Evolutionary conservation across 108 stramenopile species (phyloP).

Genomic region (Pseudonitzschia multiseries): DNA sequence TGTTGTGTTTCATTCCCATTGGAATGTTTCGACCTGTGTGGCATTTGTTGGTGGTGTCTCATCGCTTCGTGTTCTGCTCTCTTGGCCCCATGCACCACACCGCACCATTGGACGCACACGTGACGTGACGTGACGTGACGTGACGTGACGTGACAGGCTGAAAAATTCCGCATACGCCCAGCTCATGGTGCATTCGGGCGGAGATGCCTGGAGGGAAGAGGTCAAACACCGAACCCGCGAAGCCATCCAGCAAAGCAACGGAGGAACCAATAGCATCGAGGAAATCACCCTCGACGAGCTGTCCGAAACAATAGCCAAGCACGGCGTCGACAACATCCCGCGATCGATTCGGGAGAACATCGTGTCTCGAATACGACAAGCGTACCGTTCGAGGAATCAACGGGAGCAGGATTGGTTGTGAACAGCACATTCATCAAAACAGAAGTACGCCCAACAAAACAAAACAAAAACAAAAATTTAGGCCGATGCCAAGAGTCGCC

Average conservation of each 20-base stretch:
- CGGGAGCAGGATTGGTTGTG: background rate
- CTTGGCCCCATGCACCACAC: background rate
- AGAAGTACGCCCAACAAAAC: background rate
- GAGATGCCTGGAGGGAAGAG: constrained; percentile 33
- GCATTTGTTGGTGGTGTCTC: background rate
- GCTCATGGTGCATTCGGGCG: constrained; percentile 17
- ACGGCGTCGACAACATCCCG: background rate
- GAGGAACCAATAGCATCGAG: constrained; percentile 16
- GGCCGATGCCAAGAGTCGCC: background rate
- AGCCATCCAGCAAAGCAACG: constrained; percentile 27
- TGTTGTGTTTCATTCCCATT: background rate
- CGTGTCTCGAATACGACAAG: background rate
- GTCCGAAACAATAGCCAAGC: background rate
- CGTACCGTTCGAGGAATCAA: background rate
- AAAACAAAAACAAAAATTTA: background rate
- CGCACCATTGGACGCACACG: too few relatives aligned
- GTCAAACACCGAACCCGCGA: constrained; percentile 23
- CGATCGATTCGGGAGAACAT: background rate
- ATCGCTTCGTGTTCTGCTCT: background rate
- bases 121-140: too few relatives aligned
- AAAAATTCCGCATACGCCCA: constrained; percentile 19
- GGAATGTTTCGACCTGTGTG: background rate
- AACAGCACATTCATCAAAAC: too few relatives aligned
- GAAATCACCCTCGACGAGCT: constrained; percentile 36
- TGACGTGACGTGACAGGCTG: constrained; percentile 9